Conservation (phyloP, 129 eudicot species). For the Pseudognaphalium luteoalbum region DNA sequence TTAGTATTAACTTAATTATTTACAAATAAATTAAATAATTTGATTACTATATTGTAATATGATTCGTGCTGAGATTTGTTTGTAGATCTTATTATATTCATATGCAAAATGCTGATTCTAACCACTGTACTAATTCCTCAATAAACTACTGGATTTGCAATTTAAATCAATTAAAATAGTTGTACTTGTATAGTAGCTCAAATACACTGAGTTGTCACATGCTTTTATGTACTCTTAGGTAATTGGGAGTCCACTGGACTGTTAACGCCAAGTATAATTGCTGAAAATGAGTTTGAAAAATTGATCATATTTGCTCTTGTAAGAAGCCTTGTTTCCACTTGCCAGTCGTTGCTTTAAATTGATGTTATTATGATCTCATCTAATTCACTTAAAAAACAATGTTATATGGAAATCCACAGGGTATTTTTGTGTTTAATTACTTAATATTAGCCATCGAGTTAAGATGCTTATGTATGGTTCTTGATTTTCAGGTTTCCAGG, state of each 20-base stretch:
- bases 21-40: no score
- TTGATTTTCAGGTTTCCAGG: slow-evolving; percentile 41
- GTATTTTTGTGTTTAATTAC: no score
- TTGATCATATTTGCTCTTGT: not conserved
- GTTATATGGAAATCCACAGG: no score
- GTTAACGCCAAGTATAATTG: not conserved
- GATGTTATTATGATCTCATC: not conserved
- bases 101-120: no score
- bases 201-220: no score
- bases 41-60: no score
- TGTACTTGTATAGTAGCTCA: not conserved
- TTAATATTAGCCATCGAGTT: no score
- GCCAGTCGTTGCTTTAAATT: not conserved
- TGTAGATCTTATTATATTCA: not conserved
- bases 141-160: no score
- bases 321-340: not conserved
- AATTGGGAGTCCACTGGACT: not conserved
- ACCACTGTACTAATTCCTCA: not conserved
- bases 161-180: no score
- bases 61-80: not conserved
- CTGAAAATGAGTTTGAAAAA: not conserved
- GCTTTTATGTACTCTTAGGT: not conserved
- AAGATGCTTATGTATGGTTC: not conserved
- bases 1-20: no score
- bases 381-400: not conserved